Percentiles rank a stretch among this genome's conserved stretches.
phyloP scores from a whole-genome alignment of 164 flowering plant species.

The Dillenia suffruticosa region DNA sequence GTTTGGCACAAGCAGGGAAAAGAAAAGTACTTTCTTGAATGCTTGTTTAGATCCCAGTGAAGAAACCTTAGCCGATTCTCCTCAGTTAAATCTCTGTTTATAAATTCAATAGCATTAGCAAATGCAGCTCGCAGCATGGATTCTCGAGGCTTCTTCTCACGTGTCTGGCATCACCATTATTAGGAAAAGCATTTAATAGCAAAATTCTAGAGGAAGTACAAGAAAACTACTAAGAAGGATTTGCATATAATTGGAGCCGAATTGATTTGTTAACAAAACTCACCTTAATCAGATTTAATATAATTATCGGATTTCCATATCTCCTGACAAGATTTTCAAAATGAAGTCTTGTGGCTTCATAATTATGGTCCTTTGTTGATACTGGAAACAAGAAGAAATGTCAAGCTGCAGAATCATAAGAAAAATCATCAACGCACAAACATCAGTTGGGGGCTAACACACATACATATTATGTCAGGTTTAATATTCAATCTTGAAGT shows the following conservation, averaged over 20 bases:
- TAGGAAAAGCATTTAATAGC: background rate
- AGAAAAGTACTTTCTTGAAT: conserved; percentile 55
- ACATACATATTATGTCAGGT: conserved; percentile 85
- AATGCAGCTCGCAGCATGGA: conserved; percentile 88
- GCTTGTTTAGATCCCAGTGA: conserved; percentile 86
- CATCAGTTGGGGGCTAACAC: background rate
- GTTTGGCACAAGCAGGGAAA: no score
- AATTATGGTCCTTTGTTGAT: conserved; percentile 66
- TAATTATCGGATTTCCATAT: conserved; percentile 89
- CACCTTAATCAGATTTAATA: conserved; percentile 94
- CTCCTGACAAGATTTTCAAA: conserved; percentile 86
- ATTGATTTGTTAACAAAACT: background rate
- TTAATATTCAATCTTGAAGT: conserved; percentile 79
- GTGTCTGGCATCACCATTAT: conserved; percentile 41
- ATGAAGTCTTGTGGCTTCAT: conserved; percentile 84
- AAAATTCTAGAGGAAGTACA: background rate
- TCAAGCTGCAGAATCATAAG: conserved; percentile 6
- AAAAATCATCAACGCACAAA: background rate
- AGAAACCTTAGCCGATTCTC: conserved; percentile 73
- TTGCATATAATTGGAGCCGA: background rate
- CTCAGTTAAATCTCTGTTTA: conserved; percentile 58
- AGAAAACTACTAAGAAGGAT: background rate
- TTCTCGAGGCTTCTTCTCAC: conserved; percentile 90
- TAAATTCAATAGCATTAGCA: conserved; percentile 68
- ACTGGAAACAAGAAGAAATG: conserved; percentile 41